Base-by-base conservation (phyloP, 2,329 filamentous ascomycete species). In the Pyrenophora teres region DNA sequence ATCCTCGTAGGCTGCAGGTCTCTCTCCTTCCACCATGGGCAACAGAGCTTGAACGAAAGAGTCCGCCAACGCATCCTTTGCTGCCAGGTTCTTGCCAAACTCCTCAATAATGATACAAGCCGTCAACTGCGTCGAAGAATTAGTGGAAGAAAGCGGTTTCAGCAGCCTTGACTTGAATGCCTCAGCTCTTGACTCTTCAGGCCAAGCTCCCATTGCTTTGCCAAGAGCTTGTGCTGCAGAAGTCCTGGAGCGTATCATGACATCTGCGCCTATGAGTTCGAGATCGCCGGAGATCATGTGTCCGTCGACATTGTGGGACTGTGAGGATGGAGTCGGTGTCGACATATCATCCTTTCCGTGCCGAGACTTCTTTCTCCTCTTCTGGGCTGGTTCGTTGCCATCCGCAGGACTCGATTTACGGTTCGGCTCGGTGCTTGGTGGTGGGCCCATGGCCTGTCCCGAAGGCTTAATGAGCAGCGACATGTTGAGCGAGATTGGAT, bases 241-340 rank as follows among this genome's bases (percentile, higher is more conserved):
- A n/a, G 95, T 87, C 61, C 93, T 89, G 6, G 92, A 96, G 55
- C 93, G 86, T 42, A 97, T 85, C 73, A 99, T 84, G 6, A 87
- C 87, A 54, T 99, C 94, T 65, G 89, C 84, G 27, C 94, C 92
- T 21, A 99, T 92, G 36, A 99, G 81, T 68, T 99, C 95, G 40
- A 97, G 87, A 66, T 99, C 95, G 44, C 95, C 94, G 70, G 93
- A 90, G 79, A 99, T 92, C 88, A 99, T 97, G 62, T 96, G 92
- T 8, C 92, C 94, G 71, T 99, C 94, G 15, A 99, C 91, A 72
- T 99, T 96, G 74, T 99, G 94, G 6, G 67, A 67, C 6, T 55
- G 54, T 1, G 88, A 84, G n/a, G 88, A 83, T 3, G 82, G 76
- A 1, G 83, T 77, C 1, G 83, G 77, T 7, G 82, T 75, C 23